Evolutionary conservation across 106 monocot species (phyloP), one percentile per base, ranked within the genome.

Genomic region (Dactylorhiza incarnata): DNA sequence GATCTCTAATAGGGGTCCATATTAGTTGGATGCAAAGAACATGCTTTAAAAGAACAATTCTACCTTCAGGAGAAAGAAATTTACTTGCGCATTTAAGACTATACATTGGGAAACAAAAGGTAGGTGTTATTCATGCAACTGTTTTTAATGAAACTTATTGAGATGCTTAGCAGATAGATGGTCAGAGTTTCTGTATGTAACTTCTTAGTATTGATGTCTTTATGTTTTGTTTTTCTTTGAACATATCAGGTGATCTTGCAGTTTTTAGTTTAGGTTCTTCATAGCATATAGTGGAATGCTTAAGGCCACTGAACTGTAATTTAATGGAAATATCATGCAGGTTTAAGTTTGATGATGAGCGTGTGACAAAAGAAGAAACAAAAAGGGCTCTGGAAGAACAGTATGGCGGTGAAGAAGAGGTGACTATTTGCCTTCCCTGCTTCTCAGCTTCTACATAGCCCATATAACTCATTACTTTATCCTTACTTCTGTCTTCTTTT

Each of bases 381-480:
- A 97, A 97, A 82, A 93, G 85, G 80, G 96, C 91, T 76, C 71
- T 97, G 23, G 96, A 97, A 76, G 96, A 97, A 77, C 96, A 97
- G 78, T 97, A 93, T 82, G 96, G 96, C 56, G 96, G 96, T 55
- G 96, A 97, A 62, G 93, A 97, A 86, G 96, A 97, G 91, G 96
- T 94, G 48, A 82, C 75, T n/a, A 44, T 19, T 76, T 56, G 29
- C 29, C 29, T 73, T 75, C 11, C 53, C 45, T 63, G 49, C 16
- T 6, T 6, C 22, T 55, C 16, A 56, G 11, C 29, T 65, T 71
- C 52, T 7, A 17, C 8, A 14, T 46, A 22, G 14, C 46, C 16
- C 37, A 69, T 58, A 10, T 79, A 22, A 22, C 61, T 50, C 1
- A 78, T 68, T 58, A 67, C 45, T 73, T 48, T 71, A 29, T 48